Base-by-base conservation (phyloP, 495 filamentous ascomycete species). In the Podospora bellae-mahoneyi region DNA sequence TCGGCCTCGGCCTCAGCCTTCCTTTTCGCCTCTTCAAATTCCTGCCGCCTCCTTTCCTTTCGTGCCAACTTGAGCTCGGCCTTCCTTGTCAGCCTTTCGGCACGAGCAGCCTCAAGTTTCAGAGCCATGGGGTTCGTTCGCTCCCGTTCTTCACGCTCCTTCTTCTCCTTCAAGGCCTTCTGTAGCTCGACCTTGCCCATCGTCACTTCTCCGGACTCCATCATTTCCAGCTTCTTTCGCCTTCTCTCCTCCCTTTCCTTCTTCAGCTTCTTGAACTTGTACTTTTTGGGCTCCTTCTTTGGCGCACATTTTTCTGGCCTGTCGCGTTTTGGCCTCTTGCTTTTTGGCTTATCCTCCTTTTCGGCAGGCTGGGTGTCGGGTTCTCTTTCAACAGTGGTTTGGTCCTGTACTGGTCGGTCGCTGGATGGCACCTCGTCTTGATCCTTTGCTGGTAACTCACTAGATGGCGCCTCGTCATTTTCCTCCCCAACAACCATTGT, bases 171-270 rank as follows among this genome's bases (percentile, higher is more conserved):
- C 19, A 48, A 2, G 39, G 39, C 39, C 39, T 10, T 48, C 39
- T 48, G 7, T 10, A 9, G 5, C 39, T 48, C 39, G 39, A 10
- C 9, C 39, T 48, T 48, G 13, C 2, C 13, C 39, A 48, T 48
- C 39, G 39, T 10, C 9, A 48, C 39, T 48, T 48, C 39, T 48
- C 39, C 39, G 2, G 39, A 48, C 9, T 48, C 39, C 39, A 48
- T 10, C 15, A 48, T 48, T 10, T 48, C 39, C 39, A 48, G 9
- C 20, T 54, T 34, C 4, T 58, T 18, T 67, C 64, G n/a, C 10
- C 20, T 32, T 32, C 20, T 18, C 67, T 70, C 58, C 59, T 66
- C 58, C 26, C 59, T 4, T n/a, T 27, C 28, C n/a, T 13, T 57
- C 23, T 54, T 48, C 27, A 57, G 10, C 19, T 23, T 59, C 30